Evolutionary conservation across 2,329 filamentous ascomycete species (phyloP).

Genomic region (Whalleya microplaca): DNA sequence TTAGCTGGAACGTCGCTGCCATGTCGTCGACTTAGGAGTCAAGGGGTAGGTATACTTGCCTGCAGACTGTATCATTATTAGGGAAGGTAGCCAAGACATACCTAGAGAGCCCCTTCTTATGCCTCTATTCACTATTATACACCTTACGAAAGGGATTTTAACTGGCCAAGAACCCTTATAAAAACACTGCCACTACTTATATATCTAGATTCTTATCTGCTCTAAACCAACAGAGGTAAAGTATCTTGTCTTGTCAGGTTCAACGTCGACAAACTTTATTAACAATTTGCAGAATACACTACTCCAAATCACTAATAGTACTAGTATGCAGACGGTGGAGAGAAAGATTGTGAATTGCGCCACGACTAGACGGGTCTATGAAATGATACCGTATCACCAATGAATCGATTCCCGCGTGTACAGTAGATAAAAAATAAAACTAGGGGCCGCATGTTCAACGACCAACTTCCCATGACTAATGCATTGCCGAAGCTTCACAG

Average conservation of each 20-base stretch:
- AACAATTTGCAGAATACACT: background rate
- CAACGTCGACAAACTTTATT: background rate
- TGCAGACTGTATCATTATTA: background rate
- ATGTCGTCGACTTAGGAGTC: background rate
- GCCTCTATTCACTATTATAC: too few relatives aligned
- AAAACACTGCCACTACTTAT: too few relatives aligned
- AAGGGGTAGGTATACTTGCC: background rate
- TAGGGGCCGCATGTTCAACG: conserved; percentile 12
- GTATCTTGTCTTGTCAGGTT: too few relatives aligned
- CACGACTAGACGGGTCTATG: conserved; percentile 24
- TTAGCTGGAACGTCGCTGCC: background rate
- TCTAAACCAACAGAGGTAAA: too few relatives aligned
- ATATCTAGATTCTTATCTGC: too few relatives aligned
- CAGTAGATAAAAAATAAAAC: conserved; percentile 27
- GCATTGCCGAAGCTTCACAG: conserved; percentile 8
- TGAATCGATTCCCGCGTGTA: conserved; percentile 29
- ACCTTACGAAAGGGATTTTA: too few relatives aligned
- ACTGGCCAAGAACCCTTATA: too few relatives aligned
- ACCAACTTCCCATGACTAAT: conserved; percentile 18
- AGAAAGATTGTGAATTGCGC: conserved; percentile 22
- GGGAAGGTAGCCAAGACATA: background rate
- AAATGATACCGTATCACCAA: conserved; percentile 28
- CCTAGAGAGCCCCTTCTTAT: too few relatives aligned
- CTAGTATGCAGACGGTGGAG: background rate
- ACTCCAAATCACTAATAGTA: background rate